These are phyloP conservation scores for Rhizoclosmatium sp. DNA, from an alignment of 192 early-diverging fungal species.

Conservation along the genomic window DNA sequence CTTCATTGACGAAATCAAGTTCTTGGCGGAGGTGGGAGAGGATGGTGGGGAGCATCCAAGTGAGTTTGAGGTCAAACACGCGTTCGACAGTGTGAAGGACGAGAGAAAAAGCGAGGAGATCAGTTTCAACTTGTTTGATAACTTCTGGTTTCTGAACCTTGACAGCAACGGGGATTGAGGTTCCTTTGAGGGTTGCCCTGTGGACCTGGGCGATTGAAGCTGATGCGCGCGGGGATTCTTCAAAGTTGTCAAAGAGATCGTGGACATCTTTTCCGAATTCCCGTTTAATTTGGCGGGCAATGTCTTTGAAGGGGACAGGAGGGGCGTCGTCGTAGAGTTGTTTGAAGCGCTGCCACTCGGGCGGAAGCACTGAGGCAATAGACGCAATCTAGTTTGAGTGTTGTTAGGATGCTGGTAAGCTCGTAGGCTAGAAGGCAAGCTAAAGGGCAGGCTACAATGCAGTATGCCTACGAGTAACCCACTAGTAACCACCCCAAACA, in stretches of 20 bases:
- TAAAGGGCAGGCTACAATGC: constrained; percentile 55
- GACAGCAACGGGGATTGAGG: constrained; percentile 77
- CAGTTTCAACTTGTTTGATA: constrained; percentile 81
- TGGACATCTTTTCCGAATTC: constrained; percentile 63
- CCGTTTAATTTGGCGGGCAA: constrained; percentile 70
- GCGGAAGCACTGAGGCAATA: constrained; percentile 45
- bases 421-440: constrained; percentile 69
- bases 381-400: constrained; percentile 4
- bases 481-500: constrained; percentile 67
- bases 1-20: constrained; percentile 91
- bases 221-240: constrained; percentile 73
- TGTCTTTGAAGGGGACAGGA: constrained; percentile 66
- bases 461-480: constrained; percentile 63
- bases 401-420: constrained; percentile 65
- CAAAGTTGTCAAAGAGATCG: constrained; percentile 75
- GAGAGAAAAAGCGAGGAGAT: constrained; percentile 63
- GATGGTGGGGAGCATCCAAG: constrained; percentile 80
- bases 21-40: constrained; percentile 78
- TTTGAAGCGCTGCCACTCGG: constrained; percentile 67
- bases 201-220: constrained; percentile 98
- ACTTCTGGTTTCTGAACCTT: constrained; percentile 96
- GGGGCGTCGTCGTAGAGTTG: constrained; percentile 86
- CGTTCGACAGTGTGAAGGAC: constrained; percentile 72
- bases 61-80: constrained; percentile 83
- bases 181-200: constrained; percentile 68